A percentile compares a stretch with the other conserved stretches of the same genome.
phyloP scores from a whole-genome alignment of 140 eudicot genomes.

The Bidens hawaiensis region DNA sequence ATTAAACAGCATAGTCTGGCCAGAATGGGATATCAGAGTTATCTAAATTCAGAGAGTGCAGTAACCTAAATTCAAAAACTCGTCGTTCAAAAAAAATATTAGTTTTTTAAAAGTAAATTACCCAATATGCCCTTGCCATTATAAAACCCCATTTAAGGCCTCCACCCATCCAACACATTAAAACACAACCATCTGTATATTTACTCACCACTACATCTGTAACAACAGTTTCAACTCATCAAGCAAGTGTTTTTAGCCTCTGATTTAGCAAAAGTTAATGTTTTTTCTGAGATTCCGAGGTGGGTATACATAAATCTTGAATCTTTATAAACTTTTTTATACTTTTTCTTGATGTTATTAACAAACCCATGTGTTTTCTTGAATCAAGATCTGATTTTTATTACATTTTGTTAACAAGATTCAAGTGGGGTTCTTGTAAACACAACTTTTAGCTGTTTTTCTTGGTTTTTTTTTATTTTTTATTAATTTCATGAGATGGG shows the following conservation, averaged over 20 bases:
- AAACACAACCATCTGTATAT: conserved; percentile 6
- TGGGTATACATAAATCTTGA: conserved; percentile 33
- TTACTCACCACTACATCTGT: conserved; percentile 6
- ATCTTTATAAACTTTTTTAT: conserved; percentile 18
- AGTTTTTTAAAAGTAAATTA: conserved; percentile 13
- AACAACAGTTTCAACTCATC: conserved; percentile 4
- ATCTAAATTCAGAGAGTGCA: too few relatives aligned
- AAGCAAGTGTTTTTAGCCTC: conserved; percentile 18
- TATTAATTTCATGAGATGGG: conserved; percentile 26
- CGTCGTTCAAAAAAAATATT: too few relatives aligned
- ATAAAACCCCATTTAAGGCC: conserved; percentile 20
- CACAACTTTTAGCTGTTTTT: conserved; percentile 13
- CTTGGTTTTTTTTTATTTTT: conserved; percentile 9
- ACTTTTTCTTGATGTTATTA: conserved; percentile 9
- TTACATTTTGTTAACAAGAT: conserved; percentile 16
- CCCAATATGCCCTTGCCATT: conserved; percentile 16
- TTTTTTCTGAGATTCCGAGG: conserved; percentile 21
- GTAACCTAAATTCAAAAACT: too few relatives aligned
- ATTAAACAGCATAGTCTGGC: too few relatives aligned
- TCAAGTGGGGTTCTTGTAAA: conserved; percentile 33
- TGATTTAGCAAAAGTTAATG: conserved; percentile 21
- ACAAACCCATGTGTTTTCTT: conserved; percentile 10
- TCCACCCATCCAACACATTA: conserved; percentile 15
- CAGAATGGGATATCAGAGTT: too few relatives aligned
- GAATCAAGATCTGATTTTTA: conserved; percentile 32